These are phyloP conservation scores for Protea cynaroides DNA, from an alignment of 164 flowering plant species.

Conservation along the genomic window DNA sequence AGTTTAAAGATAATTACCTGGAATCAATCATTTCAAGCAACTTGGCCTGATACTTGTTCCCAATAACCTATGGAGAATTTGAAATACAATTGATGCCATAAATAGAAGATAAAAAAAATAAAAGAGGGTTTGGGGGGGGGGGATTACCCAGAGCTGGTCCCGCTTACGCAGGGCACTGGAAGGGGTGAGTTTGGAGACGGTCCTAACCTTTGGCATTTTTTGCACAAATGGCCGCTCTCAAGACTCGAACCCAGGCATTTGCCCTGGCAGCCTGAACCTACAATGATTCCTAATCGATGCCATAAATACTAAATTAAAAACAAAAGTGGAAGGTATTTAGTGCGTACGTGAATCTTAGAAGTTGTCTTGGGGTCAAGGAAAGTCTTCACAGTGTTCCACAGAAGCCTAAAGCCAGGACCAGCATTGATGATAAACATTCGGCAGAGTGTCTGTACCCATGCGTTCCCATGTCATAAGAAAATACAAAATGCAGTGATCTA, in stretches of 20 bases:
- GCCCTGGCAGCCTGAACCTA: no score
- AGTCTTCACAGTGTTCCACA: slow-evolving; percentile 88
- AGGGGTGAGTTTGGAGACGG: no score
- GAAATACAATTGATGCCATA: background rate
- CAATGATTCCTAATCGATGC: no score
- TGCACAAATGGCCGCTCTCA: no score
- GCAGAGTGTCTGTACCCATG: slow-evolving; percentile 63
- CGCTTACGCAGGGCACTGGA: no score
- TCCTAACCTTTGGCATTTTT: no score
- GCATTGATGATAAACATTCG: slow-evolving; percentile 96
- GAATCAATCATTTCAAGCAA: slow-evolving; percentile 81
- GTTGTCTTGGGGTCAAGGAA: slow-evolving; percentile 91
- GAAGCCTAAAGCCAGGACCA: slow-evolving; percentile 87
- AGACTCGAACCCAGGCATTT: no score
- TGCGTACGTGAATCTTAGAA: slow-evolving; percentile 82
- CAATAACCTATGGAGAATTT: slow-evolving; percentile 54
- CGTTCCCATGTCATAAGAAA: slow-evolving; percentile 3
- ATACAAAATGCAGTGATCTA: background rate
- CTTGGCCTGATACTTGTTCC: slow-evolving; percentile 74
- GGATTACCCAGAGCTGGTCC: no score
- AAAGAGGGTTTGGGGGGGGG: no score
- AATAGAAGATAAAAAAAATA: no score
- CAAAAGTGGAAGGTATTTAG: background rate
- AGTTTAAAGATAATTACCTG: slow-evolving; percentile 36
- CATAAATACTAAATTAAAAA: background rate